These are phyloP conservation scores for Pyrus bretschneideri DNA, from an alignment of 306 rosid species.

Conservation along the genomic window DNA sequence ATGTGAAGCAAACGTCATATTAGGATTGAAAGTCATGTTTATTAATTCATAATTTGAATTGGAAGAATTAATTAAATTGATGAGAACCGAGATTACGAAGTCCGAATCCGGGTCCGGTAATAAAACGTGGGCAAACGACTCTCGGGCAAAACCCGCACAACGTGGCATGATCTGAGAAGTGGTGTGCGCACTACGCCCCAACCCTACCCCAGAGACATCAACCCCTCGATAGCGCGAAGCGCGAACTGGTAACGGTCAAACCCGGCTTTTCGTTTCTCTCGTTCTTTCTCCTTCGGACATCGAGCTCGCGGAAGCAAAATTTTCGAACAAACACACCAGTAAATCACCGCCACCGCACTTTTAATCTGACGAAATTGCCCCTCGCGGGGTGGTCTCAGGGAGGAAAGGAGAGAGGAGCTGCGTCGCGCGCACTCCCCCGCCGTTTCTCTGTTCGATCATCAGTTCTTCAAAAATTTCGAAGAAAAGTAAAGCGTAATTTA, in stretches of 20 bases:
- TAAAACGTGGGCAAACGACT: too few species aligned
- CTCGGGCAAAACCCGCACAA: not conserved
- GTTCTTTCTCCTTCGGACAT: not conserved
- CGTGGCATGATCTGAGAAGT: slow-evolving; percentile 15
- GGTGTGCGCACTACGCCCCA: not conserved
- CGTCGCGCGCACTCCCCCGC: slow-evolving; percentile 9
- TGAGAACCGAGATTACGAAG: too few species aligned
- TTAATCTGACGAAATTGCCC: not conserved
- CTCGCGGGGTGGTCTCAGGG: not conserved
- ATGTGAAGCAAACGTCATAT: too few species aligned
- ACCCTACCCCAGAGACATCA: not conserved
- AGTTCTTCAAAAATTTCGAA: not conserved
- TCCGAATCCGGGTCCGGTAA: too few species aligned
- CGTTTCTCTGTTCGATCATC: slow-evolving; percentile 3
- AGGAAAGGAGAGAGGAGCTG: not conserved
- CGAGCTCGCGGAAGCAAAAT: slow-evolving; percentile 6
- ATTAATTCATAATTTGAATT: too few species aligned
- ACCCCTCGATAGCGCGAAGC: not conserved
- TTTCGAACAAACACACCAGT: not conserved
- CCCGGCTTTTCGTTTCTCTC: not conserved
- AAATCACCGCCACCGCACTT: not conserved
- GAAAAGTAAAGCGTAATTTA: not conserved
- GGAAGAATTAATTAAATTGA: too few species aligned
- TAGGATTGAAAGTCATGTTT: too few species aligned
- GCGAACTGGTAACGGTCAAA: slow-evolving; percentile 21